Base-by-base conservation (phyloP, 208 protist genomes). In the Trypanosoma boissoni region DNA sequence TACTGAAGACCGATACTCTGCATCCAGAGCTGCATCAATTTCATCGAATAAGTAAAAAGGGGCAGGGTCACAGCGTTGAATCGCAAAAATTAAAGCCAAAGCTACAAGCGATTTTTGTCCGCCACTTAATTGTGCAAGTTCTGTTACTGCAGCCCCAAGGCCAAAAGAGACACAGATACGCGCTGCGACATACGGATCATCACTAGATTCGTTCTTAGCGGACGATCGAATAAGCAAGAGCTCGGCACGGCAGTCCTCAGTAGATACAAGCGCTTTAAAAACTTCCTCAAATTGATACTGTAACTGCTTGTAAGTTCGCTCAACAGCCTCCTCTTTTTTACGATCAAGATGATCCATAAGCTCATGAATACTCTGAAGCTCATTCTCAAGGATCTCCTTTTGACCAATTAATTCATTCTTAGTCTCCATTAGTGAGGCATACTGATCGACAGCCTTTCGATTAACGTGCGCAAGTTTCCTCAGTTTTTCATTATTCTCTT, bases 21-120 rank as follows among this genome's bases (percentile, higher is more conserved):
- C 70, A 79, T 99, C 98, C 6, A 99, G 83, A 2, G 95, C 96
- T 10, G 97, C 91, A 68, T 99, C 98, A 57, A 99, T 99, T 80
- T 99, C 99, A 71, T 99, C 99, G 60, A 99, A 99, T 3, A 99
- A 72, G 72, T 99, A 99, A 71, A 99, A 99, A 21, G 98, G 98
- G 0, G 97, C 98, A 5, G 98, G 98, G 61, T 99, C 98, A 63
- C 88, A 98, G 28, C 93, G 80, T 74, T 99, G 99, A 60, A 99
- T 99, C 18, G 99, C 98, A 72, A 99, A 99, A 60, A 99, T 99
- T 18, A 99, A 78, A 7, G 96, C 83, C n/a, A 99, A 81, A 0
- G 99, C 97, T 5, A 99, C 97, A 7, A 99, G 74, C 31, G 98
- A 98, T 73, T 99, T 99, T 77, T 99, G 97, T 9, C 98, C 98